Evolutionary conservation across 192 early-diverging fungal genomes (phyloP), one percentile per base, ranked within the genome.

Genomic region (Diversispora epigaea): DNA sequence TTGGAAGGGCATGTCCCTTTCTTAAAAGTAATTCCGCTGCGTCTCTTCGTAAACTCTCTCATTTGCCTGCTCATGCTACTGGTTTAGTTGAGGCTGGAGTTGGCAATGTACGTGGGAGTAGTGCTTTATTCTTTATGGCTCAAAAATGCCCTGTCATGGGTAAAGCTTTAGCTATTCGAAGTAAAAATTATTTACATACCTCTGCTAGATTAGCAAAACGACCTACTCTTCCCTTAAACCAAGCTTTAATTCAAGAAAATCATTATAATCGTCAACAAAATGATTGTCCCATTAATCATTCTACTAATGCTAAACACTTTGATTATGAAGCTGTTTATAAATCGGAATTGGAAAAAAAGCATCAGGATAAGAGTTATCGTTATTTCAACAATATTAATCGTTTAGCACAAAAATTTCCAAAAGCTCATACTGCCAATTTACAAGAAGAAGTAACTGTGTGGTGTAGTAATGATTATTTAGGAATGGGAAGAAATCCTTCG

Each of bases 351-450:
- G 91, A 96, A 52, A 96, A 96, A 90, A 99, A 99, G 84, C 95
- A 96, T 80, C 86, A 88, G 77, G 96, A 99, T 90, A 93, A 94
- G 87, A 92, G 89, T 77, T 99, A 99, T 87, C 92, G 97, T 78
- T 99, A 98, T 86, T 99, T 99, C 82, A 99, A 99, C 91, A 99
- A 99, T 88, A 98, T 99, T 87, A 99, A 99, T 84, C 93, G 97
- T 47, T 85, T 99, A 39, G 97, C 97, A 6, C 85, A 92, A 80
- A 84, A 88, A 77, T 99, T 92, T 80, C 97, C 97, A 55, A 89
- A 86, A 75, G 97, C 97, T 22, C 97, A 99, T 84, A 99, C 96
- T 25, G 89, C 89, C 14, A 90, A 88, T 56, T 75, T 84, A 58
- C 86, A 90, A 49, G 94, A 97, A 76, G 88, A 94, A 77, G 97